A percentile compares a stretch with the other conserved stretches of the same genome.
phyloP scores from a whole-genome alignment of 1,284 basidiomycete species.

The Phellopilus nigrolimitatus region DNA sequence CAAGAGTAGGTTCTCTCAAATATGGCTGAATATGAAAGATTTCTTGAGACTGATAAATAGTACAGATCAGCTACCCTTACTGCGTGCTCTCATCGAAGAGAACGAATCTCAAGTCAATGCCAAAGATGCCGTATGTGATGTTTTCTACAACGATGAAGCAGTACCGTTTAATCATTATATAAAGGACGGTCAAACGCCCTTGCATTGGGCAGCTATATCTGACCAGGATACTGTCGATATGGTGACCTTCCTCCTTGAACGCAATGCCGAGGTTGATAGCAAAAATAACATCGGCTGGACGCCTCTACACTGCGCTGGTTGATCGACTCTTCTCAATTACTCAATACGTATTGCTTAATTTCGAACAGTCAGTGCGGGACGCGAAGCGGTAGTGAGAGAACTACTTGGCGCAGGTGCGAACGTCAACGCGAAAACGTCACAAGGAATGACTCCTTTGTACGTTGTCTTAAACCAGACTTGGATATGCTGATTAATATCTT shows the following conservation, averaged over 20 bases:
- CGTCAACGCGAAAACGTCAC: conserved; percentile 76
- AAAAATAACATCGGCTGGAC: conserved; percentile 80
- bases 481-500: neutral
- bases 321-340: conserved; percentile 20
- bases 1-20: conserved; percentile 44
- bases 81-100: conserved; percentile 66
- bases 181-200: conserved; percentile 82
- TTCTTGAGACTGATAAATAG: conserved; percentile 12
- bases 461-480: conserved; percentile 29
- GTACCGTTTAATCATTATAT: conserved; percentile 1
- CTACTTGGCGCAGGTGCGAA: conserved; percentile 83
- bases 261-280: conserved; percentile 67
- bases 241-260: conserved; percentile 67
- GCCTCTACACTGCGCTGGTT: conserved; percentile 83
- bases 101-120: conserved; percentile 64
- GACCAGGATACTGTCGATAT: conserved; percentile 60
- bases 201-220: conserved; percentile 86
- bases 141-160: neutral
- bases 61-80: conserved; percentile 71
- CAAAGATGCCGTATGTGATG: conserved; percentile 56
- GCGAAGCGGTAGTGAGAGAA: conserved; percentile 73
- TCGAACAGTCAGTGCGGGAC: conserved; percentile 70
- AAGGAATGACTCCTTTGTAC: conserved; percentile 84
- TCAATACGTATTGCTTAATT: conserved; percentile 1
- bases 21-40: neutral